Base-by-base conservation (phyloP, 1,284 basidiomycete species). In the Ganoderma multipileum region DNA sequence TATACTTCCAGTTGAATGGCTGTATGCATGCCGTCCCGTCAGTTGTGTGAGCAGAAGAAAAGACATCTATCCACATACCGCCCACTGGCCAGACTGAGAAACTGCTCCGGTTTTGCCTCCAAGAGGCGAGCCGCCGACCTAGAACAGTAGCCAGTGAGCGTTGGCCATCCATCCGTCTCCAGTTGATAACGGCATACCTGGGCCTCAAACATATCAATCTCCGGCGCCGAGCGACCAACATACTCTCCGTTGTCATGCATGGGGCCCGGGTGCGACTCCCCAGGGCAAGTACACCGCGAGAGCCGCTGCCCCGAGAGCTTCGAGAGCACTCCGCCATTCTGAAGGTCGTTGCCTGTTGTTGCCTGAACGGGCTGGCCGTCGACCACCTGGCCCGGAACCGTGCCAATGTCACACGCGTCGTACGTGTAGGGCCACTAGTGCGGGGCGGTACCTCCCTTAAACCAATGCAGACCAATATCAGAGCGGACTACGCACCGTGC, bases 241-340 rank as follows among this genome's bases (percentile, higher is more conserved):
- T 54, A 63, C 36, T 5, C 85, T 14, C 86, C 87, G 74, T 87
- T 84, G 33, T 74, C 68, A 60, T 81, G 79, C 52, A 75, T 82
- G 16, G 95, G 95, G 0, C 95, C 95, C 0, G 95, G 95, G 76
- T 97, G 95, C 61, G 90, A 87, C 61, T 89, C 88, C 20, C 86
- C 86, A 0, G 89, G 82, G 77, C 95, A 97, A 1, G 95, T 95
- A 80, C 95, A 97, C 1, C 92, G 85, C 8, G 93, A 95, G n/a
- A 90, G 77, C 38, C 87, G 83, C 74, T 92, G 91, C 1, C 95
- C 95, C 2, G 93, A 93, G 30, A 95, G 86, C 75, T 83, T 91
- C 59, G 91, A 92, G 38, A 88, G 76, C 57, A 76, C 81, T 50
- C 63, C 77, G 62, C 75, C 76, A 8, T 52, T 26, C 12, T 14